Percentiles rank a stretch among this genome's conserved stretches.
Conservation (phyloP, 305 asterid genomes). For the Fraxinus velutina region DNA sequence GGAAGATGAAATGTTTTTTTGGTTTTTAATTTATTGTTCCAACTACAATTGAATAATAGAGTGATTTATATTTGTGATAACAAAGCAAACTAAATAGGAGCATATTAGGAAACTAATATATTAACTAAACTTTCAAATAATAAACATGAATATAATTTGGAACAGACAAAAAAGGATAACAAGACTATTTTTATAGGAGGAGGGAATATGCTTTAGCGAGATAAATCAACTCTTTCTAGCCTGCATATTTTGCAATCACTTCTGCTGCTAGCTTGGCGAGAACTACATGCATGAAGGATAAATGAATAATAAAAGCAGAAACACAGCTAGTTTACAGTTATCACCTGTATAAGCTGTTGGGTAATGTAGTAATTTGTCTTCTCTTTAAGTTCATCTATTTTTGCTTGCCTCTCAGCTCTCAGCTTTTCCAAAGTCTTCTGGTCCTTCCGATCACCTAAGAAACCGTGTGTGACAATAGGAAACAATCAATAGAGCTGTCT, state of each 20-base stretch:
- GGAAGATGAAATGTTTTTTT: too few relatives aligned
- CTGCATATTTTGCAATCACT: neutral
- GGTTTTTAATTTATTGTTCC: too few relatives aligned
- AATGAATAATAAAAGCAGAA: neutral
- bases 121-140: too few relatives aligned
- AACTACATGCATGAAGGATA: neutral
- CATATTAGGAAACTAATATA: too few relatives aligned
- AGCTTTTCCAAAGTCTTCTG: slow-evolving; percentile 69
- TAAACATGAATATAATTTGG: neutral
- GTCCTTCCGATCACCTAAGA: slow-evolving; percentile 72
- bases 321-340: slow-evolving; percentile 13
- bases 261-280: neutral
- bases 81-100: too few relatives aligned
- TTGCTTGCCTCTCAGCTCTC: slow-evolving; percentile 76
- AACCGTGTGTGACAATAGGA: neutral
- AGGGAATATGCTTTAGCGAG: neutral
- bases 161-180: neutral
- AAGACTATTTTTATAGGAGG: neutral
- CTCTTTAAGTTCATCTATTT: slow-evolving; percentile 88
- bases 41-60: too few relatives aligned
- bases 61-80: too few relatives aligned
- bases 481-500: neutral
- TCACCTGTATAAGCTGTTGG: slow-evolving; percentile 90
- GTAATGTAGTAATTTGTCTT: slow-evolving; percentile 77
- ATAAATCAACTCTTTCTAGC: neutral